phyloP scores from a whole-genome alignment of 257 asterid genomes.

The Striga asiatica region DNA sequence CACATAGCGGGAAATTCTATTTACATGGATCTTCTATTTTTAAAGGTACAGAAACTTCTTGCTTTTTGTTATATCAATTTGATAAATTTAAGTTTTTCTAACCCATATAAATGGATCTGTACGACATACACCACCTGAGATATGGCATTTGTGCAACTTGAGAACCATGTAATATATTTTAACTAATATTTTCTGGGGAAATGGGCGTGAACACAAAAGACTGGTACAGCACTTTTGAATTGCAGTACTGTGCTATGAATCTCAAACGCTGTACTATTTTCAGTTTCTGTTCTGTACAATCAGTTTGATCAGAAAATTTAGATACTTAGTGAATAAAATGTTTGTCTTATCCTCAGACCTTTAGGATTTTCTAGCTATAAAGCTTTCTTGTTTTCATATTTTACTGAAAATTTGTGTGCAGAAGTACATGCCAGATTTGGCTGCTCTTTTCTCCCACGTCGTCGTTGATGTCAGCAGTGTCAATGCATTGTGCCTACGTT shows the following conservation, averaged over 20 bases:
- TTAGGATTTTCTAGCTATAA: neutral
- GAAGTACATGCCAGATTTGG: conserved; percentile 95
- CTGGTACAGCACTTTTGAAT: neutral
- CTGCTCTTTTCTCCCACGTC: conserved; percentile 73
- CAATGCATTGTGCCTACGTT: conserved; percentile 72
- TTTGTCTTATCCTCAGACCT: neutral
- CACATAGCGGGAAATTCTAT: conserved; percentile 89
- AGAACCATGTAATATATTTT: neutral
- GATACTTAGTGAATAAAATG: neutral
- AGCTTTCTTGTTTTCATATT: neutral
- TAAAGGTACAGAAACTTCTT: conserved; percentile 49
- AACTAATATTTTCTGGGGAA: neutral
- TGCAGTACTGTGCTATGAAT: neutral
- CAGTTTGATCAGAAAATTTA: neutral
- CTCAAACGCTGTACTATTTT: neutral
- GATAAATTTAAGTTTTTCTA: neutral
- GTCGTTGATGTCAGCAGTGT: conserved; percentile 94
- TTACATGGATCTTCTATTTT: conserved; percentile 62
- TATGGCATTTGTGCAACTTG: neutral
- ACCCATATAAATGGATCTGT: neutral
- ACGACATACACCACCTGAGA: neutral
- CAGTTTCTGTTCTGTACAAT: neutral
- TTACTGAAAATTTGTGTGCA: conserved; percentile 22
- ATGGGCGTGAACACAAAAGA: neutral
- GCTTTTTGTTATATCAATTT: neutral